Conservation (phyloP, 371 early-diverging fungal genomes). For the Actinomucor elegans region DNA sequence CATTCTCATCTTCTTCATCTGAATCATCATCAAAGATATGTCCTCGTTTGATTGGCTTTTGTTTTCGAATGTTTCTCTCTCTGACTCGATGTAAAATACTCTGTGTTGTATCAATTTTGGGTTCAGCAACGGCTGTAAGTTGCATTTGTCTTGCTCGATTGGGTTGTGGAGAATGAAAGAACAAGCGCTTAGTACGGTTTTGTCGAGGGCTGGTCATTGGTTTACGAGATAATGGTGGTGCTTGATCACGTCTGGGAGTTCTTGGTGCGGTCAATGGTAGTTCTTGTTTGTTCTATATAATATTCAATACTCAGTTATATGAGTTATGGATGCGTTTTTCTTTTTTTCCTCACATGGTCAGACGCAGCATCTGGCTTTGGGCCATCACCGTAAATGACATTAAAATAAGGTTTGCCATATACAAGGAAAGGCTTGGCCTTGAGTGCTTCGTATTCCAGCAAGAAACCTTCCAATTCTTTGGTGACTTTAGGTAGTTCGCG, state of each 20-base stretch:
- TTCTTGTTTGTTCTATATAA: neutral
- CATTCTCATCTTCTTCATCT: constrained; percentile 12
- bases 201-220: constrained; percentile 22
- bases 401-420: constrained; percentile 37
- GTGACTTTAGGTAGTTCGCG: constrained; percentile 44
- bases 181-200: neutral
- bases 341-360: neutral
- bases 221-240: constrained; percentile 5
- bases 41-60: constrained; percentile 12
- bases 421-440: constrained; percentile 37
- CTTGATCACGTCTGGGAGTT: constrained; percentile 16
- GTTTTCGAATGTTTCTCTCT: constrained; percentile 25
- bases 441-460: constrained; percentile 36
- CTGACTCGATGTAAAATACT: constrained; percentile 35
- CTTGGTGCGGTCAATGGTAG: neutral
- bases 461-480: constrained; percentile 37
- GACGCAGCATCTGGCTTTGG: neutral
- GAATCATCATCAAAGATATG: constrained; percentile 17
- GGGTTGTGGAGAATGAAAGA: constrained; percentile 42
- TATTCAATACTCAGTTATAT: neutral
- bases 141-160: constrained; percentile 11
- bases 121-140: neutral
- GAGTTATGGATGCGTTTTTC: neutral
- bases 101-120: constrained; percentile 9
- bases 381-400: constrained; percentile 20